Evolutionary conservation across 2,329 filamentous ascomycete genomes (phyloP).

Genomic region (Apiospora phragmitis): DNA sequence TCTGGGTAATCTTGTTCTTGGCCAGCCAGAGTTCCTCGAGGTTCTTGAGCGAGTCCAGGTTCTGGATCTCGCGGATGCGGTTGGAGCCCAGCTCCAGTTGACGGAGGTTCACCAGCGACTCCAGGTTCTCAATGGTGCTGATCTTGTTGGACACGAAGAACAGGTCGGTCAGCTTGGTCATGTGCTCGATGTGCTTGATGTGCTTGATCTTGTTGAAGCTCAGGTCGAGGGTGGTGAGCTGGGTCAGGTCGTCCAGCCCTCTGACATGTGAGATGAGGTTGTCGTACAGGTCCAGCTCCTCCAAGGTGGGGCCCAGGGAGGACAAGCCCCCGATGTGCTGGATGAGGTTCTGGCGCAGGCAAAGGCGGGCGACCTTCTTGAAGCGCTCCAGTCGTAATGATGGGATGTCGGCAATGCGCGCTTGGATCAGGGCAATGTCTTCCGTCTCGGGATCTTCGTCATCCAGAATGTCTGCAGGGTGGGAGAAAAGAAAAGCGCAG

Average conservation of each 20-base stretch:
- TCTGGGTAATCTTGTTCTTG: slow-evolving; percentile 92
- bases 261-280: slow-evolving; percentile 88
- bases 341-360: slow-evolving; percentile 91
- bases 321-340: slow-evolving; percentile 75
- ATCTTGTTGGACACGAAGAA: slow-evolving; percentile 98
- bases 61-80: slow-evolving; percentile 83
- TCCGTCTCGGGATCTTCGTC: slow-evolving; percentile 62
- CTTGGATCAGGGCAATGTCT: slow-evolving; percentile 90
- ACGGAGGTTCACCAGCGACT: slow-evolving; percentile 70
- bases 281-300: slow-evolving; percentile 93
- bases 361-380: slow-evolving; percentile 71
- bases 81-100: slow-evolving; percentile 93
- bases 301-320: slow-evolving; percentile 63
- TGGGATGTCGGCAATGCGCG: slow-evolving; percentile 75
- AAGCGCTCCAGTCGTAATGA: slow-evolving; percentile 84
- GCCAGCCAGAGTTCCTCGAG: slow-evolving; percentile 92
- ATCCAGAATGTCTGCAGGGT: slow-evolving; percentile 55
- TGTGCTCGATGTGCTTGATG: slow-evolving; percentile 82
- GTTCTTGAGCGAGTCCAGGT: slow-evolving; percentile 72
- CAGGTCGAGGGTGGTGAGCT: slow-evolving; percentile 80
- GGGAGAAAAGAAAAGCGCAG: not conserved
- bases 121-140: slow-evolving; percentile 79
- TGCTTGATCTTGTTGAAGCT: slow-evolving; percentile 99
- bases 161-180: slow-evolving; percentile 77
- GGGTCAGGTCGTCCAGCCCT: slow-evolving; percentile 74